phyloP scores from a whole-genome alignment of 805 yeast genomes.

The Debaryomyces tyrocola region DNA sequence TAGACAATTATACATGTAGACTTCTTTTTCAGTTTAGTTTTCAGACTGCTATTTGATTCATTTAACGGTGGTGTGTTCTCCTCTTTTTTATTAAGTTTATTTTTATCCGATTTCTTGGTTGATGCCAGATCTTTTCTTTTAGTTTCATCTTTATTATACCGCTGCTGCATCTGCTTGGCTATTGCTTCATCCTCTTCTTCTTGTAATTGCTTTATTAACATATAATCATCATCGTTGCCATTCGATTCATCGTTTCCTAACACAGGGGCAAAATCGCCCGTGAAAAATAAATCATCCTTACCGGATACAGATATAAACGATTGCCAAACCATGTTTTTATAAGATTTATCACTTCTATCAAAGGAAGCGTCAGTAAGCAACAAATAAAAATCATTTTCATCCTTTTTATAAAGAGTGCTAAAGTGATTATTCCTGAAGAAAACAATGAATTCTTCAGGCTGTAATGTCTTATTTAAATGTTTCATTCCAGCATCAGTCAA shows the following conservation, averaged over 20 bases:
- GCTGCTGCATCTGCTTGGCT: conserved; percentile 46
- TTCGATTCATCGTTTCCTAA: conserved; percentile 18
- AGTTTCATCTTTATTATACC: conserved; percentile 12
- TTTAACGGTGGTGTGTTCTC: background rate
- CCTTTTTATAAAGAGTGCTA: conserved; percentile 60
- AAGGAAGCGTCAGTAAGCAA: conserved; percentile 78
- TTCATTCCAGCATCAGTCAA: conserved; percentile 67
- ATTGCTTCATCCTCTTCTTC: conserved; percentile 56
- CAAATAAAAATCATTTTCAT: conserved; percentile 51
- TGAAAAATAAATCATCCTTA: conserved; percentile 63
- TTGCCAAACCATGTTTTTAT: conserved; percentile 72
- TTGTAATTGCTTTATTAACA: conserved; percentile 49
- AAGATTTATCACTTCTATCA: conserved; percentile 27
- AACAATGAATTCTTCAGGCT: conserved; percentile 58
- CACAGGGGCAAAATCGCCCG: conserved; percentile 61
- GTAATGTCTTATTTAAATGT: conserved; percentile 43
- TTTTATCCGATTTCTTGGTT: background rate
- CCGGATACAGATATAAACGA: conserved; percentile 68
- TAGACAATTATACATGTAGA: conserved; percentile 22
- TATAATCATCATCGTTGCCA: conserved; percentile 21
- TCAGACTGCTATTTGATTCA: background rate
- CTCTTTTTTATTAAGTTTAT: background rate
- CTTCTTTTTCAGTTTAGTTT: conserved; percentile 16
- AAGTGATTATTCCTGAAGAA: conserved; percentile 92
- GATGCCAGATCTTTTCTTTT: conserved; percentile 1